Evolutionary conservation across 805 yeast species (phyloP), one percentile per base, ranked within the genome.

Genomic region (Kluyveromyces siamensis): DNA sequence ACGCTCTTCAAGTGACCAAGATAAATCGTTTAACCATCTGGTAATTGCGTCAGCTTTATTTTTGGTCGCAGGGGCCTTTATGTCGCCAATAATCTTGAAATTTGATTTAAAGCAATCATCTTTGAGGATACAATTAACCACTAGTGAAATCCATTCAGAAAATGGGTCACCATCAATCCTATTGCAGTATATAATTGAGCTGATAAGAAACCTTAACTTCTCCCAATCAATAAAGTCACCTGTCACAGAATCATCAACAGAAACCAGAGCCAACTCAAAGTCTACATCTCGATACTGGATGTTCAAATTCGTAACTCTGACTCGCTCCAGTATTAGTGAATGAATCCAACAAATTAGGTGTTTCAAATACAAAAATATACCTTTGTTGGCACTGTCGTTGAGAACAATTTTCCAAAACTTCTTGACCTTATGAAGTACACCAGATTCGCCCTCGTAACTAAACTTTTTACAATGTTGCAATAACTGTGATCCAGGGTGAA

Each of bases 391-490:
- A 21, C 38, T 1, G 3, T 47, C 46, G 18, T 51, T 50, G 14
- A 52, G 35, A 16, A 43, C 18, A 16, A 45, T 27, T 54, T 39
- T 7, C 59, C 60, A 48, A 19, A 48, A 27, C 48, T 51, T 55
- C 52, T 45, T 48, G 37, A 54, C 60, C 17, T 50, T 51, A 42
- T 49, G 57, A 50, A 37, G 60, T 18, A 45, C 62, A 6, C 87
- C 87, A 0, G 81, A 80, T 33, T 76, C 72, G 27, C 74, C 74
- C 63, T 88, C 96, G 56, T 77, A 76, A 5, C 76, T 71, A 7
- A 86, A 41, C 40, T 56, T 58, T 30, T 83, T 74, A 42, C 77
- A 72, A 1, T 84, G 76, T 30, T 71, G 65, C 40, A 77, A 72
- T 14, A 86, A 60, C 27, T 43, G 45, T 4, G 89, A 61, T 0